phyloP scores from a whole-genome alignment of 352 stramenopile species.

The Phytopythium chamaehyphon region DNA sequence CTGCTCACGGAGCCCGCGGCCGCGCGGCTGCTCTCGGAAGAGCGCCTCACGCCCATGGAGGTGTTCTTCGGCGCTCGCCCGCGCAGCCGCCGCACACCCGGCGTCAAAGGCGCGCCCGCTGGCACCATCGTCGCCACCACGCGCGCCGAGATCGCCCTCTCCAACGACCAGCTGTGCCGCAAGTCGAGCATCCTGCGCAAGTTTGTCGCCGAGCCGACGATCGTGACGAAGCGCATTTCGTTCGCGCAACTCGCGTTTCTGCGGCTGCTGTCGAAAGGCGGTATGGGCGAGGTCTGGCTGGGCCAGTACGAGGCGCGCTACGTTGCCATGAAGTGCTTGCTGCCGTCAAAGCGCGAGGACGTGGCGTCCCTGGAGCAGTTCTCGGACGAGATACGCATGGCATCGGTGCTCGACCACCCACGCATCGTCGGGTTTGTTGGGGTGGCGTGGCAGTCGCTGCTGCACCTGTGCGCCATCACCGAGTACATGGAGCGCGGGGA shows the following conservation, averaged over 20 bases:
- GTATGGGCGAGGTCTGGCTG: constrained; percentile 80
- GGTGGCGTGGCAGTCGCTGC: constrained; percentile 72
- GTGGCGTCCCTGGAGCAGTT: constrained; percentile 69
- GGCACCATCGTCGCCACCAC: constrained; percentile 31
- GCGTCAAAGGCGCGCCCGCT: constrained; percentile 14
- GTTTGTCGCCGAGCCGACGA: constrained; percentile 62
- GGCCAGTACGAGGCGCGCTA: constrained; percentile 69
- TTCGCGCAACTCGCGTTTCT: constrained; percentile 74
- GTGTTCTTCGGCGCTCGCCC: constrained; percentile 39
- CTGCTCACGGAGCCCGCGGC: constrained; percentile 4
- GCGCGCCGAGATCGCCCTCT: constrained; percentile 45
- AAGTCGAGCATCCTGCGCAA: constrained; percentile 46
- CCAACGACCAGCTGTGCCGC: constrained; percentile 62
- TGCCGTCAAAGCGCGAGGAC: constrained; percentile 60
- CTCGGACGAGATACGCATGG: constrained; percentile 76
- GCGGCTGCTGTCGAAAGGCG: constrained; percentile 65
- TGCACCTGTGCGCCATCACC: constrained; percentile 71
- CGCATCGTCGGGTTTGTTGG: constrained; percentile 81
- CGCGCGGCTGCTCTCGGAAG: constrained; percentile 10
- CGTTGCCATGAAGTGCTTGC: constrained; percentile 75
- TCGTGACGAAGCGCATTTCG: constrained; percentile 74
- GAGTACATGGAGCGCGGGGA: constrained; percentile 80
- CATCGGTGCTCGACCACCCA: constrained; percentile 70
- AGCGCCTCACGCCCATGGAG: constrained; percentile 45
- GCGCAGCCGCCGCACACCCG: constrained; percentile 24